These are phyloP conservation scores for Lepiota brunneoincarnata DNA, from an alignment of 768 basidiomycete genomes.

Conservation along the genomic window DNA sequence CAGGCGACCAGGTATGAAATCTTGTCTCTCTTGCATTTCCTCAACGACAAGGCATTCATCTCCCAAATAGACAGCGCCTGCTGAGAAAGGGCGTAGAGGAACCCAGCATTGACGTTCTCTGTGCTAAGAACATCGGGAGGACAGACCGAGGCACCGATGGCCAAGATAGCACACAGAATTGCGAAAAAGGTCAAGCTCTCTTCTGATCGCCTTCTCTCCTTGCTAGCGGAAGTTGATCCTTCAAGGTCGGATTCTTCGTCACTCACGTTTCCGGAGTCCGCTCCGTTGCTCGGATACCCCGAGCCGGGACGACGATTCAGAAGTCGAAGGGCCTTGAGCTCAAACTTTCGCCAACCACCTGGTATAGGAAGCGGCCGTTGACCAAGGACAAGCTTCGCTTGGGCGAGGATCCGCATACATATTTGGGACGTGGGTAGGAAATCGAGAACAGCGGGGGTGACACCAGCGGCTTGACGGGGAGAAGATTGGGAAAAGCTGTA, in stretches of 20 bases:
- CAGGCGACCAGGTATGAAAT: constrained; percentile 46
- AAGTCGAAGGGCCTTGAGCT: constrained; percentile 4
- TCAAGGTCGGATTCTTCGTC: constrained; percentile 12
- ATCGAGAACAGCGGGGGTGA: constrained; percentile 30
- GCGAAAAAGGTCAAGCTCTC: constrained; percentile 51
- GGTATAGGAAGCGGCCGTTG: constrained; percentile 24
- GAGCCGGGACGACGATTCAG: neutral
- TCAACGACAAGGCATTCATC: constrained; percentile 18
- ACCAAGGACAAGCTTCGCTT: constrained; percentile 22
- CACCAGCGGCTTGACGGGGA: constrained; percentile 19
- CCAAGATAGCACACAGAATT: constrained; percentile 53
- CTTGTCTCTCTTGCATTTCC: constrained; percentile 30
- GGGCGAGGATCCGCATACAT: constrained; percentile 25
- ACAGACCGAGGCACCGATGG: constrained; percentile 44
- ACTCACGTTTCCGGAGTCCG: neutral
- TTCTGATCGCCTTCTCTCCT: constrained; percentile 1
- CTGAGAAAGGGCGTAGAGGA: constrained; percentile 34
- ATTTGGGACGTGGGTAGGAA: constrained; percentile 29
- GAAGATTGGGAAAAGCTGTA: constrained; percentile 7
- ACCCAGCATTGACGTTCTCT: constrained; percentile 21
- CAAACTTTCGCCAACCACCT: constrained; percentile 13
- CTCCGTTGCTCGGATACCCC: constrained; percentile 60
- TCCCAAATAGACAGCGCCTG: constrained; percentile 40
- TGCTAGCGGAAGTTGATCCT: neutral
- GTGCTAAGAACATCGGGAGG: constrained; percentile 1